Percentiles rank a stretch among this genome's conserved stretches.
These are phyloP conservation scores for Suillus weaverae DNA, from an alignment of 768 basidiomycete genomes.

Conservation along the genomic window DNA sequence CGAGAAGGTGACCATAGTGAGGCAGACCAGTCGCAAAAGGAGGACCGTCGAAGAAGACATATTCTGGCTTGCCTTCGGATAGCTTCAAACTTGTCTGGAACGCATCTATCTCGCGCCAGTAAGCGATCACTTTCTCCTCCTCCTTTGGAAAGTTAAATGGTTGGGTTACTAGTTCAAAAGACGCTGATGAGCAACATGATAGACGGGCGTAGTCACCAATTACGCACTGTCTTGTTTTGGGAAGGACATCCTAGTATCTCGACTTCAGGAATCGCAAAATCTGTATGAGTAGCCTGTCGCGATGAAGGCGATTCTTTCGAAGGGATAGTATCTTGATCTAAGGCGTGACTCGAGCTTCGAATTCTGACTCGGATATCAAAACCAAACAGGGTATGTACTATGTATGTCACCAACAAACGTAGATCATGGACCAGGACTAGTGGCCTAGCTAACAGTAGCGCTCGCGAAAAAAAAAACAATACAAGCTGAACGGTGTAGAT, in stretches of 20 bases:
- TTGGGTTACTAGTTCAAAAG: slow-evolving; percentile 54
- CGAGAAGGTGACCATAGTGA: slow-evolving; percentile 92
- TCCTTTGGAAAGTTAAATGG: slow-evolving; percentile 84
- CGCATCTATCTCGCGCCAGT: slow-evolving; percentile 97
- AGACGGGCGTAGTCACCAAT: background rate
- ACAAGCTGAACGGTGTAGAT: background rate
- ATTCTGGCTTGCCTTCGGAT: slow-evolving; percentile 87
- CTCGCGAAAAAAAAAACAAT: background rate
- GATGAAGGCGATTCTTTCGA: background rate
- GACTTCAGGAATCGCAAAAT: background rate
- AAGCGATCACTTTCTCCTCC: slow-evolving; percentile 86
- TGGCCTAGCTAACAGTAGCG: background rate
- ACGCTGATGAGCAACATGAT: slow-evolving; percentile 8
- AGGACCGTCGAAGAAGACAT: slow-evolving; percentile 95
- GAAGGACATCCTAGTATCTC: slow-evolving; percentile 53
- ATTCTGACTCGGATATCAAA: slow-evolving; percentile 2
- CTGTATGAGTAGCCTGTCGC: background rate
- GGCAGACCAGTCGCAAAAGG: slow-evolving; percentile 97
- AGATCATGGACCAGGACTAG: background rate
- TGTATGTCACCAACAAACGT: background rate
- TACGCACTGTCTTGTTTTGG: slow-evolving; percentile 70
- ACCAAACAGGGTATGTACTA: slow-evolving; percentile 2
- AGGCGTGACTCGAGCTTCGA: background rate
- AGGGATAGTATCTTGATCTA: background rate
- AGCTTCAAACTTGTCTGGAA: slow-evolving; percentile 93